Evolutionary conservation across 805 yeast species (phyloP), one percentile per base, ranked within the genome.

Genomic region (Zygoascus bituminiphila): DNA sequence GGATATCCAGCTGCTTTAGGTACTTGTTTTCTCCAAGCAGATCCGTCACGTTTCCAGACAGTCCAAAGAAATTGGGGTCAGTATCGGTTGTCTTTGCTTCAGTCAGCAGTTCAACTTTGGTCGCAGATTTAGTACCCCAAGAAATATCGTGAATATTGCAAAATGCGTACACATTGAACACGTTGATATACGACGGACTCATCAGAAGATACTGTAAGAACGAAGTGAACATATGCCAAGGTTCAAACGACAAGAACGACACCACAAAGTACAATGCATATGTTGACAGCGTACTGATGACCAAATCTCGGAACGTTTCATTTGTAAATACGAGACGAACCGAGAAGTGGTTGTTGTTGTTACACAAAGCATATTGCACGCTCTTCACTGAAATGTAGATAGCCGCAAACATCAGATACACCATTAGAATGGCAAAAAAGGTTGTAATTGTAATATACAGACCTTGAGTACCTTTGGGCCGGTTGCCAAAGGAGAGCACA

Each of bases 91-190:
- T 74, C 58, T 82, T 85, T 21, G 95, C 96, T 41, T 82, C 80
- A 51, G 97, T 98, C 58, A 93, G 73, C 64, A 77, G 95, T 61
- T 71, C 79, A 62, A 42, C 79, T 15, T 59, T 75, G 9, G 78
- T 79, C 45, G 82, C 87, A 43, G 95, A 96, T 64, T 89, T 87
- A 3, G 96, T 91, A 63, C 98, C 98, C 98, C 98, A 91, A 5
- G 96, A 85, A 43, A 91, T 81, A 70, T 91, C 98, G 65, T 91
- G 96, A 52, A 91, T 83, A 66, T 91, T 91, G 71, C 97, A 89
- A 64, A 91, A 89, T 2, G 98, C 95, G 67, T 91, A 91, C 52
- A 91, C 91, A 65, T 88, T 88, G 62, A 91, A 72, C 46, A 89
- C 91, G 60, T 91, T 89, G 66, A 88, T 81, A 64, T 89, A 93